Evolutionary conservation across 164 flowering plant species (phyloP).

Genomic region (Dillenia suffruticosa): DNA sequence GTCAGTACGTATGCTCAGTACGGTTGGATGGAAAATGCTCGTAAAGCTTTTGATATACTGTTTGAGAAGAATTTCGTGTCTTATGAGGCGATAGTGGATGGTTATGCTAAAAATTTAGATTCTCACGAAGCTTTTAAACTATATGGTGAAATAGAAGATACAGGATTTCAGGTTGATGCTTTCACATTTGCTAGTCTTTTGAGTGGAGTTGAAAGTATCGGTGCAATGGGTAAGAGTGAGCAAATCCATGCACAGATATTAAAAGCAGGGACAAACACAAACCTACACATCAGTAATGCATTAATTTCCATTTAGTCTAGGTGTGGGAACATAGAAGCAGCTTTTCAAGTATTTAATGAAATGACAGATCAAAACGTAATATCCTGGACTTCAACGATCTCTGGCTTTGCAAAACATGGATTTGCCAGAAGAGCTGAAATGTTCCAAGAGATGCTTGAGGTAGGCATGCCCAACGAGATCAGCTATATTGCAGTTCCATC

Average conservation of each 20-base stretch:
- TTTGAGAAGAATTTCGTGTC: slow-evolving; percentile 76
- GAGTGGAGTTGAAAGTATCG: slow-evolving; percentile 75
- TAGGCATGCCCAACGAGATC: slow-evolving; percentile 64
- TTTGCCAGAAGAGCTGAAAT: slow-evolving; percentile 54
- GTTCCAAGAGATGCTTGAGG: slow-evolving; percentile 50
- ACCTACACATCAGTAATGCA: slow-evolving; percentile 48
- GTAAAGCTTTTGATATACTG: slow-evolving; percentile 64
- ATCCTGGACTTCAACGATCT: slow-evolving; percentile 87
- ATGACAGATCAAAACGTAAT: slow-evolving; percentile 56
- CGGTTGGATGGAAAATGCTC: slow-evolving; percentile 66
- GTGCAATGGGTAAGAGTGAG: slow-evolving; percentile 67
- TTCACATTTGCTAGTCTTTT: slow-evolving; percentile 73
- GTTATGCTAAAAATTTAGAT: slow-evolving; percentile 41
- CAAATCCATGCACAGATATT: slow-evolving; percentile 65
- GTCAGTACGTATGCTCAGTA: slow-evolving; percentile 66
- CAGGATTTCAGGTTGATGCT: slow-evolving; percentile 35
- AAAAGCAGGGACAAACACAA: slow-evolving; percentile 50
- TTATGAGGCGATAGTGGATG: slow-evolving; percentile 62
- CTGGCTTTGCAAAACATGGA: slow-evolving; percentile 86
- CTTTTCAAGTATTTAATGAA: slow-evolving; percentile 46
- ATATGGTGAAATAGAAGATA: slow-evolving; percentile 43
- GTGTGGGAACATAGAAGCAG: slow-evolving; percentile 73
- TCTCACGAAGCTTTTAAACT: slow-evolving; percentile 59
- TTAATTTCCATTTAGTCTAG: slow-evolving; percentile 80
- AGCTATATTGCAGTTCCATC: slow-evolving; percentile 77